Conservation (phyloP, 345 rosid species). For the Melaleuca alternifolia region DNA sequence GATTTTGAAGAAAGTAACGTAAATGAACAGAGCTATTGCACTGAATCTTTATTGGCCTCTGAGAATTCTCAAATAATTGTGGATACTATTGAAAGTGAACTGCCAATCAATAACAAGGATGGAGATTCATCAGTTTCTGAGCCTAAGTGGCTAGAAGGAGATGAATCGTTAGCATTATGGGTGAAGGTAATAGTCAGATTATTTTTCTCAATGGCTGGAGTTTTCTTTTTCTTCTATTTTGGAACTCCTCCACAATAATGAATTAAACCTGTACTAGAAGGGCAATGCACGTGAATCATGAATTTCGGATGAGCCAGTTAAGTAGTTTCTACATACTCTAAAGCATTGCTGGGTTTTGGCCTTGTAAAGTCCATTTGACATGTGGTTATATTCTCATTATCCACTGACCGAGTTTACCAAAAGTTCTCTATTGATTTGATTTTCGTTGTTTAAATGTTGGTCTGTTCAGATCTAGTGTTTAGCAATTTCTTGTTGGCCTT, state of each 20-base stretch:
- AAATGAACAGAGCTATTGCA: conserved; percentile 22
- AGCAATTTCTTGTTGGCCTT: background rate
- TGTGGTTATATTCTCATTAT: background rate
- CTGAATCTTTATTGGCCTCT: conserved; percentile 22
- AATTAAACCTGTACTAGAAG: background rate
- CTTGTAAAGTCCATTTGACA: background rate
- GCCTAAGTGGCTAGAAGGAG: conserved; percentile 73
- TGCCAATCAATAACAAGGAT: conserved; percentile 33
- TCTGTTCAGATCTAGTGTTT: background rate
- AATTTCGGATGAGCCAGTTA: background rate
- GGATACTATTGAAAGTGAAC: conserved; percentile 40
- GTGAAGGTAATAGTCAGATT: conserved; percentile 60
- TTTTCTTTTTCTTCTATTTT: background rate
- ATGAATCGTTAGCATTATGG: conserved; percentile 88
- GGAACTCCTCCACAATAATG: background rate
- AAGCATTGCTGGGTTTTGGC: background rate
- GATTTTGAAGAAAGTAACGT: conserved; percentile 42
- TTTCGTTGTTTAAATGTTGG: background rate
- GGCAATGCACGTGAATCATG: background rate
- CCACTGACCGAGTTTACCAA: background rate
- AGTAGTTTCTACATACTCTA: background rate
- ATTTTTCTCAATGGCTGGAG: background rate
- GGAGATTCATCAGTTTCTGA: conserved; percentile 49
- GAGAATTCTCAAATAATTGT: conserved; percentile 32
- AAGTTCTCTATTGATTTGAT: background rate